A percentile compares a stretch with the other conserved stretches of the same genome.
Conservation (phyloP, 2,329 filamentous ascomycete species). For the Hypoxylon rubiginosum region DNA sequence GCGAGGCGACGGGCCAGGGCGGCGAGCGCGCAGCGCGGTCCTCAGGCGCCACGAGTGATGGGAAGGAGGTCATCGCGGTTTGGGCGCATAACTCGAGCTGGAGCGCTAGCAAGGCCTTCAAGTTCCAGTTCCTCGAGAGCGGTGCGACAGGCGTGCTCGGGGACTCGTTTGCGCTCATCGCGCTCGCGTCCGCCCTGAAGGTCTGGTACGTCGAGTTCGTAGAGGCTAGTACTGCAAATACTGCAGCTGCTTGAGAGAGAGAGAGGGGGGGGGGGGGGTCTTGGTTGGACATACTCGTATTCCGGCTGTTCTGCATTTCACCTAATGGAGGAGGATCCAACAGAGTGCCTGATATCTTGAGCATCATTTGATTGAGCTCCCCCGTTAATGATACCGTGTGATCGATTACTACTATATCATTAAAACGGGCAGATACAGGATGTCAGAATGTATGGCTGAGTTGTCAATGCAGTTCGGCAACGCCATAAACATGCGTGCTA, state of each 20-base stretch:
- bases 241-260: not conserved
- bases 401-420: not conserved
- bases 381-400: not conserved
- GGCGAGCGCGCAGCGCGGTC: slow-evolving; percentile 33
- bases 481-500: no score
- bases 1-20: slow-evolving; percentile 19
- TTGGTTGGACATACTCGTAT: not conserved
- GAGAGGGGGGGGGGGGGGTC: no score
- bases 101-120: slow-evolving; percentile 42
- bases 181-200: slow-evolving; percentile 42
- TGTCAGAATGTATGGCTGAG: not conserved
- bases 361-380: not conserved
- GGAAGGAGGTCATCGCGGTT: slow-evolving; percentile 45
- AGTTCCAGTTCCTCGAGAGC: slow-evolving; percentile 44
- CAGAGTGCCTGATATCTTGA: not conserved
- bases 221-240: not conserved
- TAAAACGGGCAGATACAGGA: not conserved
- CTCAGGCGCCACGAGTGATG: slow-evolving; percentile 39
- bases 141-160: slow-evolving; percentile 43
- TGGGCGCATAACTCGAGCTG: slow-evolving; percentile 33
- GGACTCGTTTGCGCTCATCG: slow-evolving; percentile 40
- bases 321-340: not conserved
- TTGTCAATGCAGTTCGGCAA: no score
- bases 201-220: slow-evolving; percentile 38
- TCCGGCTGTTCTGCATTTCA: not conserved